Percentiles rank a stretch among this genome's conserved stretches.
Evolutionary conservation across 805 yeast species (phyloP).

Genomic region (Kuraishia borneana): DNA sequence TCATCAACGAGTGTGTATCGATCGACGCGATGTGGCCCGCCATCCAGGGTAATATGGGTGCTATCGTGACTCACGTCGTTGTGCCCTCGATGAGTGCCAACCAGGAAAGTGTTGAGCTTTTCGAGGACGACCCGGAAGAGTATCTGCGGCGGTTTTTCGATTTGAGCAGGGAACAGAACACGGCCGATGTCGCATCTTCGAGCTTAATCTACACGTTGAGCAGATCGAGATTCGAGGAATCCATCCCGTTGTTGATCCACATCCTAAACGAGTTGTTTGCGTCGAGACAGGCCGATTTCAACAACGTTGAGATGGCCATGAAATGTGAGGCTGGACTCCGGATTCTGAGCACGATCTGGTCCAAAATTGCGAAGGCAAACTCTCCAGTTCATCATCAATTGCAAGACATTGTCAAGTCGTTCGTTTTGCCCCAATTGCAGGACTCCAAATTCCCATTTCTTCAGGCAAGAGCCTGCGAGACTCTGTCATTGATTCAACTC

Average conservation of each 20-base stretch:
- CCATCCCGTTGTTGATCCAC: slow-evolving; percentile 40
- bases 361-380: slow-evolving; percentile 34
- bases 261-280: slow-evolving; percentile 39
- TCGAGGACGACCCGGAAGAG: slow-evolving; percentile 82
- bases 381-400: slow-evolving; percentile 48
- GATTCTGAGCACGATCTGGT: slow-evolving; percentile 58
- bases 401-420: slow-evolving; percentile 47
- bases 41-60: slow-evolving; percentile 53
- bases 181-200: slow-evolving; percentile 38
- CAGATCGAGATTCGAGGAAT: slow-evolving; percentile 20
- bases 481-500: slow-evolving; percentile 22
- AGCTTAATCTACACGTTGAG: slow-evolving; percentile 31
- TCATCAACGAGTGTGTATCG: slow-evolving; percentile 45
- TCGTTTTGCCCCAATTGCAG: slow-evolving; percentile 57
- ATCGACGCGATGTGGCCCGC: slow-evolving; percentile 51
- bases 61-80: slow-evolving; percentile 58
- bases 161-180: slow-evolving; percentile 33
- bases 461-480: slow-evolving; percentile 60
- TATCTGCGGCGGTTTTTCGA: slow-evolving; percentile 68
- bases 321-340: slow-evolving; percentile 68
- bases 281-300: slow-evolving; percentile 17
- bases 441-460: slow-evolving; percentile 45
- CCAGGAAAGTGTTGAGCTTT: slow-evolving; percentile 56
- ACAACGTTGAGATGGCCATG: slow-evolving; percentile 30
- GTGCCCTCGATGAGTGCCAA: slow-evolving; percentile 68